These are phyloP conservation scores for Chytriomyces hyalinus DNA, from an alignment of 192 early-diverging fungal species.

Conservation along the genomic window DNA sequence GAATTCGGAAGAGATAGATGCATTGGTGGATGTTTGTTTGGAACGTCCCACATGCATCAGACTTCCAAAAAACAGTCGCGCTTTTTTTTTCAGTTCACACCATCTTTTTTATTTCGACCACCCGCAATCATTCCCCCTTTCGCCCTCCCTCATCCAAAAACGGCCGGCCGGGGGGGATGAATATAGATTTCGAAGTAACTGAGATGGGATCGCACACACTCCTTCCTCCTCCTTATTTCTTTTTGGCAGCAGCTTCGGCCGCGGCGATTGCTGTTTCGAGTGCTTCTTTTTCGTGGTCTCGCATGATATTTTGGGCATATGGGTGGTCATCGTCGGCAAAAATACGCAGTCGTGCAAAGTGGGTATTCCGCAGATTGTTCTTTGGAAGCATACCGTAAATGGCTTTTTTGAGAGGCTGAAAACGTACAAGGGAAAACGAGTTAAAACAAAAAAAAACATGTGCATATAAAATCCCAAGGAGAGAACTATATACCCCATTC, in stretches of 20 bases:
- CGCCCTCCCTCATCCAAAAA: too few relatives aligned
- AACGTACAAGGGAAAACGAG: not conserved
- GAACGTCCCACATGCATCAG: too few relatives aligned
- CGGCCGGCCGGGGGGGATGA: too few relatives aligned
- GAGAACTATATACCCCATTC: slow-evolving; percentile 55
- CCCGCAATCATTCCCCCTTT: too few relatives aligned
- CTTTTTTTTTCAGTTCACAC: too few relatives aligned
- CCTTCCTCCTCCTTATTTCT: too few relatives aligned
- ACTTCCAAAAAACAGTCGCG: too few relatives aligned
- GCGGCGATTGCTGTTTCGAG: not conserved
- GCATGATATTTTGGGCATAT: slow-evolving; percentile 82
- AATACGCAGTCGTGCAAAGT: slow-evolving; percentile 76
- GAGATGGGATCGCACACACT: too few relatives aligned
- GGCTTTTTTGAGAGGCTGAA: slow-evolving; percentile 79
- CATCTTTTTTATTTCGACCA: too few relatives aligned
- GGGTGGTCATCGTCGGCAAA: slow-evolving; percentile 89
- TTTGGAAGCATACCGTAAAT: slow-evolving; percentile 95
- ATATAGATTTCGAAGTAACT: too few relatives aligned
- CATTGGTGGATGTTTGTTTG: too few relatives aligned
- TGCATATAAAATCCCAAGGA: not conserved
- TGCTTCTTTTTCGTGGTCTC: slow-evolving; percentile 63
- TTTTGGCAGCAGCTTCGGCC: not conserved
- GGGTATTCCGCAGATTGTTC: slow-evolving; percentile 80
- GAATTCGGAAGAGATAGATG: too few relatives aligned
- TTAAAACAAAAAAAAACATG: not conserved